Evolutionary conservation across 164 flowering plant species (phyloP).

Genomic region (Annona cherimola): DNA sequence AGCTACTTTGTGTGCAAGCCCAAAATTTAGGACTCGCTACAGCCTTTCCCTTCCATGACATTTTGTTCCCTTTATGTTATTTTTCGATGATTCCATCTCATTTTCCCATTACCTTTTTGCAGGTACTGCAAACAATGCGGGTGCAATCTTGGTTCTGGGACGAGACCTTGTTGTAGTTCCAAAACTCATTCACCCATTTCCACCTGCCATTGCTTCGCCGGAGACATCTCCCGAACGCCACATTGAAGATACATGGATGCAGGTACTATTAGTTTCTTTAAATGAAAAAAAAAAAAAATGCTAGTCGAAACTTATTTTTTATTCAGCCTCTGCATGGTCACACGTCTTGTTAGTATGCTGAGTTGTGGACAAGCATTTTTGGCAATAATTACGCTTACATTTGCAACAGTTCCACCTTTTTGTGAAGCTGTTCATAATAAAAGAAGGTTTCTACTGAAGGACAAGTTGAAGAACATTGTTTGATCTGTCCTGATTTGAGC

Average conservation of each 20-base stretch:
- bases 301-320: neutral
- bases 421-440: neutral
- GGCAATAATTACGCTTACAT: no score
- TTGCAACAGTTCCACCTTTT: no score
- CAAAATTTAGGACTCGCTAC: no score
- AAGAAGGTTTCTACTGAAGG: neutral
- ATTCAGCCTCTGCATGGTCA: neutral
- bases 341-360: neutral
- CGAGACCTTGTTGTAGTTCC: constrained; percentile 99
- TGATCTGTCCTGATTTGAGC: neutral
- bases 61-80: neutral
- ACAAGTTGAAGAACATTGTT: neutral
- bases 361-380: no score
- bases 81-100: neutral
- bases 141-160: constrained; percentile 96
- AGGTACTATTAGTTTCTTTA: constrained; percentile 31
- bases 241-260: constrained; percentile 99
- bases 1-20: no score
- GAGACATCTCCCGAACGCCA: constrained; percentile 93
- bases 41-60: no score
- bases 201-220: constrained; percentile 89
- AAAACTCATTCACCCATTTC: constrained; percentile 96
- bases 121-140: constrained; percentile 99
- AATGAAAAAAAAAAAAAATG: neutral
- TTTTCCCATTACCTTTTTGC: neutral